phyloP scores from a whole-genome alignment of 2,329 filamentous ascomycete genomes.

The Phyllosticta ampelicida region DNA sequence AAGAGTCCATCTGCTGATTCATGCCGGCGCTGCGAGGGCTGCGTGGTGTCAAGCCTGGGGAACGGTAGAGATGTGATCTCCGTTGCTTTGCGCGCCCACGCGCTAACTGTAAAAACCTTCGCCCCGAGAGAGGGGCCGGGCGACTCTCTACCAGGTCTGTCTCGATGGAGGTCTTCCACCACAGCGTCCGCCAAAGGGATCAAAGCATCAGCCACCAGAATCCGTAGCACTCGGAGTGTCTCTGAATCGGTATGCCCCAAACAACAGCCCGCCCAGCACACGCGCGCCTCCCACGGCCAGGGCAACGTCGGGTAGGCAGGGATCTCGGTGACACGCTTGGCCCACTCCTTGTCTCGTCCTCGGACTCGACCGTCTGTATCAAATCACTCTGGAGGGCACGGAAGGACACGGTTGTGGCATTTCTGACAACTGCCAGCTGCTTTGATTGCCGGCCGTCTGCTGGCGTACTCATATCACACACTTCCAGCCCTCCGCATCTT shows the following conservation, averaged over 20 bases:
- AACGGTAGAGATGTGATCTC: conserved; percentile 9
- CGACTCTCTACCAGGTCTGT: no score
- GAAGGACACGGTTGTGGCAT: no score
- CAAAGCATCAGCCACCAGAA: not conserved
- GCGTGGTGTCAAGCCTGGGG: conserved; percentile 8
- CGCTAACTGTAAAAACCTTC: not conserved
- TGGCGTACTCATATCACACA: no score
- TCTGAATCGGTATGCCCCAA: not conserved
- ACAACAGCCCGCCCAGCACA: not conserved
- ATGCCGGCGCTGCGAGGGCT: conserved; percentile 5
- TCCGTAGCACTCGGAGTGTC: no score
- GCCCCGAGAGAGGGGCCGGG: conserved; percentile 1
- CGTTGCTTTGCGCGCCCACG: not conserved
- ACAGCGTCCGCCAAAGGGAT: not conserved
- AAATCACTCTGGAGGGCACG: no score
- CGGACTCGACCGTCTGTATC: not conserved
- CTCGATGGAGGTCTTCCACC: not conserved
- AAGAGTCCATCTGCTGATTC: conserved; percentile 12
- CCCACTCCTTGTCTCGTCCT: not conserved
- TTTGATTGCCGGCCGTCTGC: no score
- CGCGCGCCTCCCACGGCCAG: not conserved
- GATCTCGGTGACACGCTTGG: not conserved
- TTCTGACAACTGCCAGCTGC: no score
- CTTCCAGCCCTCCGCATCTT: no score
- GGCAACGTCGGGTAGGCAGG: not conserved